These are phyloP conservation scores for Clonostachys solani DNA, from an alignment of 2,329 filamentous ascomycete species.

Conservation along the genomic window DNA sequence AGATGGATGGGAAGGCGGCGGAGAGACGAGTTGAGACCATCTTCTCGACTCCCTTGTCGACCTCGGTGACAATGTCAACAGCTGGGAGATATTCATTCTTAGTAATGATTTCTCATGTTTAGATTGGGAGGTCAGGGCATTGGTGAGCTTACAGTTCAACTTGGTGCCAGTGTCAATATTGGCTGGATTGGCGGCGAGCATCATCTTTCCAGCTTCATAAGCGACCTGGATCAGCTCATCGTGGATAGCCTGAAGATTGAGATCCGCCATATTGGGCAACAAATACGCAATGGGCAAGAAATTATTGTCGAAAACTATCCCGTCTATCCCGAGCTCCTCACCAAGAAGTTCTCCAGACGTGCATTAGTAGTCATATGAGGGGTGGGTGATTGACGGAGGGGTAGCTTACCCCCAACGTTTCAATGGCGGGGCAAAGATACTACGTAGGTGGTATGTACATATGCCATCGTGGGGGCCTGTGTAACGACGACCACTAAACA, in stretches of 20 bases:
- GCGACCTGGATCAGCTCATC: constrained; percentile 57
- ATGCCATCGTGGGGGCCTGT: too few species aligned
- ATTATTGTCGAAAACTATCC: too few species aligned
- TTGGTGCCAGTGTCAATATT: constrained; percentile 56
- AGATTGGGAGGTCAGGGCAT: background rate
- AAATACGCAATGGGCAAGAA: too few species aligned
- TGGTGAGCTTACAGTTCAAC: constrained; percentile 53
- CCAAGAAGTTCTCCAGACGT: too few species aligned
- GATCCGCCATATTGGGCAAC: constrained; percentile 39
- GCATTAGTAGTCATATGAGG: too few species aligned
- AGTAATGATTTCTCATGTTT: background rate
- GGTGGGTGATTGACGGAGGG: too few species aligned
- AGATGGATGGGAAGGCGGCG: constrained; percentile 47
- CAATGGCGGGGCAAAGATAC: too few species aligned
- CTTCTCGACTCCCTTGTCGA: constrained; percentile 61
- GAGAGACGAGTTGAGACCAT: constrained; percentile 52
- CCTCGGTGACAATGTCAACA: constrained; percentile 65
- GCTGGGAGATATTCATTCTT: constrained; percentile 31
- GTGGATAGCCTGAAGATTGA: constrained; percentile 58
- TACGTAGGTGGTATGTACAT: too few species aligned
- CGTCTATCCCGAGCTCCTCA: too few species aligned
- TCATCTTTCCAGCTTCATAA: constrained; percentile 61
- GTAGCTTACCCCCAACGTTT: too few species aligned
- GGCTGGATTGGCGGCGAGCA: constrained; percentile 55
- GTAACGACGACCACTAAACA: too few species aligned